These are phyloP conservation scores for Penicillium sumatraense DNA, from an alignment of 2,329 filamentous ascomycete species.

Conservation along the genomic window DNA sequence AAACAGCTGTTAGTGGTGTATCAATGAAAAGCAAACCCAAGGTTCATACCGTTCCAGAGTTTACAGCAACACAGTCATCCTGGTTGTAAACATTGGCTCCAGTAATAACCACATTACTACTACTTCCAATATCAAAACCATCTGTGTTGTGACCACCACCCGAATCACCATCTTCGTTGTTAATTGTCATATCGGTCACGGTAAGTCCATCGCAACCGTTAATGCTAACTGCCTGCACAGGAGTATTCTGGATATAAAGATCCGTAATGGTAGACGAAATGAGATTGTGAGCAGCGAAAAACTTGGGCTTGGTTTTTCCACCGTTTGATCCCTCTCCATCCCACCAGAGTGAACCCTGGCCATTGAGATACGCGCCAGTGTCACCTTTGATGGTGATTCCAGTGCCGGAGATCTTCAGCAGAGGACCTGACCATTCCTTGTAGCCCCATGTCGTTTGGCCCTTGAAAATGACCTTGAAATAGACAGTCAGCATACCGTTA, in stretches of 20 bases:
- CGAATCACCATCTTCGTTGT: slow-evolving; percentile 60
- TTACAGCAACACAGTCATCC: slow-evolving; percentile 65
- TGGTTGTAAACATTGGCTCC: slow-evolving; percentile 63
- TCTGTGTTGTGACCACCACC: slow-evolving; percentile 61
- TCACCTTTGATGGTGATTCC: slow-evolving; percentile 21
- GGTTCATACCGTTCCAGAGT: slow-evolving; percentile 50
- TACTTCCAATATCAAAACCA: slow-evolving; percentile 61
- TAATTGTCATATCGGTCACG: slow-evolving; percentile 58
- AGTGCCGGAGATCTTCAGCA: slow-evolving; percentile 21
- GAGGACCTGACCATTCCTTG: slow-evolving; percentile 21
- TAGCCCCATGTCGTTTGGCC: slow-evolving; percentile 24
- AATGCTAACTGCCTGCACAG: slow-evolving; percentile 43
- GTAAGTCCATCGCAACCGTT: slow-evolving; percentile 54
- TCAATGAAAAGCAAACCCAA: too few relatives aligned
- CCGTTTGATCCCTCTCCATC: slow-evolving; percentile 64
- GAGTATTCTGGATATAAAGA: slow-evolving; percentile 39
- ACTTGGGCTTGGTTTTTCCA: slow-evolving; percentile 67
- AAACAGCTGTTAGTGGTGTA: too few relatives aligned
- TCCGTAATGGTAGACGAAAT: slow-evolving; percentile 35
- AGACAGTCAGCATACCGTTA: background rate
- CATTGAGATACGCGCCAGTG: slow-evolving; percentile 16
- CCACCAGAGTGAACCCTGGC: slow-evolving; percentile 57
- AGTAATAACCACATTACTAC: slow-evolving; percentile 55
- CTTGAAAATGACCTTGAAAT: slow-evolving; percentile 19
- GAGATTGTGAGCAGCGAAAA: slow-evolving; percentile 56